Evolutionary conservation across 129 eudicot species (phyloP), one percentile per base, ranked within the genome.

Genomic region (Centaurea solstitialis): DNA sequence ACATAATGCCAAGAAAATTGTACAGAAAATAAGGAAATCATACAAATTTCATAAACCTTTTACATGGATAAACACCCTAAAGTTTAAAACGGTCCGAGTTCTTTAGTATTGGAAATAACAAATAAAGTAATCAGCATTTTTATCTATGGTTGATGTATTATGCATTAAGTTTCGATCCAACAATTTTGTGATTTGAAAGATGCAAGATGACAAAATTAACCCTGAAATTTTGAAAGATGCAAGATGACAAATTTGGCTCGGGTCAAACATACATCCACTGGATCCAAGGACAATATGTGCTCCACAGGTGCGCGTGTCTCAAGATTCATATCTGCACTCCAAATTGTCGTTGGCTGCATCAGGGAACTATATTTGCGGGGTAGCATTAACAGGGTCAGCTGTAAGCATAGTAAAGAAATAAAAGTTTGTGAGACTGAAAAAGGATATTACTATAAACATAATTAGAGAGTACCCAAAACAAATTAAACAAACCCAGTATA

Each of bases 311-410:
- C 76, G 39, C 84, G 66, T 37, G 91, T 87, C 81, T 88, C 89
- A 39, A 71, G 87, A 35, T 80, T 78, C 82, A 89, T 80, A 74
- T 95, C 99, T 33, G 90, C 93, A 89, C 85, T 89, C 99, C 99
- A 95, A 43, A 95, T 86, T 76, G 97, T 92, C 80, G 83, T 83
- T 62, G 97, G 86, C 71, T 85, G 77, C 85, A 95, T 82, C 84
- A 95, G 83, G 75, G 79, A 47, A 76, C 80, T 62, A 77, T 89
- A 87, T 87, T 89, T 85, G 74, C 83, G 78, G 41, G 99, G 94
- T 76, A 95, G 87, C 87, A 91, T 72, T 72, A 95, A 86, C 89
- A 97, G 93, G 83, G 94, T 92, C 73, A 95, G 82, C 99, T 95
- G 93, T 70, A 85, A 89, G 67, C 78, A 89, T 5, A 77, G 39